Base-by-base conservation (phyloP, 257 asterid species). In the Striga asiatica region DNA sequence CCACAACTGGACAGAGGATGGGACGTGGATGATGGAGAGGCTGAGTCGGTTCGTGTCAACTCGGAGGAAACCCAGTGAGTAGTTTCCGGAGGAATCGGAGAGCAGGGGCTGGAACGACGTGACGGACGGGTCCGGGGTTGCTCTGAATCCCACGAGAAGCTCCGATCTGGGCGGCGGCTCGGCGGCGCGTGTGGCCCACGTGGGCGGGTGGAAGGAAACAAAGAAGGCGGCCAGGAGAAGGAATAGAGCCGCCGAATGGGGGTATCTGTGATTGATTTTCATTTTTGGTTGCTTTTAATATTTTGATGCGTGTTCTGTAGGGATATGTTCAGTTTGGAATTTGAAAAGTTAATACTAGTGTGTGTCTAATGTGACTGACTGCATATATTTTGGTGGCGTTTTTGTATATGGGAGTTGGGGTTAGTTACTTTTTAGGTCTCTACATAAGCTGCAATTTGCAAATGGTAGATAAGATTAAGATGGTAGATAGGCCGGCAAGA, bases 21-120 rank as follows among this genome's bases (percentile, higher is more conserved):
- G 80, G 20, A 70, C 70, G 68, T 91, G 98, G 73, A 87, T 35
- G 32, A 91, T 60, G 11, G 76, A 78, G 1, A 91, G 81, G 38
- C 45, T 39, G 37, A 87, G 85, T 25, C 58, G 71, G 72, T 66
- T 42, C 6, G 22, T 17, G 64, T 74, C 50, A 41, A 82, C 66
- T 48, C 96, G 79, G 66, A 84, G 85, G 66, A 91, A 87, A 48
- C 95, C 88, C 56, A 87, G 71, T 0, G 98, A 84, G 63, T 78
- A 91, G 70, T 74, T 82, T 12, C 89, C 88, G 2, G 74, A 35
- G 8, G 85, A 63, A 69, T 91, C 98, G 64, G 19, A 65, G 17
- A 91, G 76, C 5, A 91, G 60, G 3, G 76, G 71, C 63, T 91
- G 98, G 31, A 87, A 84, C 42, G 71, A 59, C 2, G 81, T 47